phyloP scores from a whole-genome alignment of 1,284 basidiomycete species.

The Cutaneotrichosporon mucoides region DNA sequence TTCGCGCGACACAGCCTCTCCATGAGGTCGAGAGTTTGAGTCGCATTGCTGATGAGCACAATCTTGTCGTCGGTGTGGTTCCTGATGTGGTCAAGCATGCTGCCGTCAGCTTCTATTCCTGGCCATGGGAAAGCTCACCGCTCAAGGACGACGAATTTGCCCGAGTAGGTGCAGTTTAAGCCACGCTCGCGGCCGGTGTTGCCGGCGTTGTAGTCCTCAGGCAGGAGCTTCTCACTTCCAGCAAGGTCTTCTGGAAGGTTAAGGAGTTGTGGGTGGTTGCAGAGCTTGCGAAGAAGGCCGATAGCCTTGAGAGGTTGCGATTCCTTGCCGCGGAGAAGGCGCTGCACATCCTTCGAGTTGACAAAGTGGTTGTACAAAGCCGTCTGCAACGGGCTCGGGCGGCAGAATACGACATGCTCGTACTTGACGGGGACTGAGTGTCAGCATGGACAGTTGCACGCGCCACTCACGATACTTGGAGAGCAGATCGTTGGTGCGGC shows the following conservation, averaged over 20 bases:
- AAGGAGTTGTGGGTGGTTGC: slow-evolving; percentile 94
- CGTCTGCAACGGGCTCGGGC: slow-evolving; percentile 81
- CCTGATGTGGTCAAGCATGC: slow-evolving; percentile 76
- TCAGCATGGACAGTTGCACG: neutral
- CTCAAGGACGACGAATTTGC: slow-evolving; percentile 92
- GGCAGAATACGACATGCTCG: slow-evolving; percentile 98
- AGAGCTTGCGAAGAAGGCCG: slow-evolving; percentile 92
- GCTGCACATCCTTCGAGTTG: slow-evolving; percentile 89
- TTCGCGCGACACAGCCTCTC: slow-evolving; percentile 79
- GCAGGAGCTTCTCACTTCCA: slow-evolving; percentile 78
- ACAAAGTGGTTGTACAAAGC: slow-evolving; percentile 90
- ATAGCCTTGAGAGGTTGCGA: slow-evolving; percentile 98
- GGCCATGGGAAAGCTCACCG: slow-evolving; percentile 54
- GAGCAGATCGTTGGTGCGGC: slow-evolving; percentile 91
- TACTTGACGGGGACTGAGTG: slow-evolving; percentile 91
- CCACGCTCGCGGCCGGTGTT: slow-evolving; percentile 51
- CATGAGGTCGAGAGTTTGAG: slow-evolving; percentile 92
- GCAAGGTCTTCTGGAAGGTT: slow-evolving; percentile 80
- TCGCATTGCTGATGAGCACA: slow-evolving; percentile 97
- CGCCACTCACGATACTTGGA: slow-evolving; percentile 83
- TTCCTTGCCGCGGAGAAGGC: slow-evolving; percentile 78
- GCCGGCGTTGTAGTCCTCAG: slow-evolving; percentile 61
- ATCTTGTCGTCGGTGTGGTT: slow-evolving; percentile 92
- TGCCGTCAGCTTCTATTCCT: slow-evolving; percentile 36
- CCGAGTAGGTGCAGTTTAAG: slow-evolving; percentile 74